Base-by-base conservation (phyloP, 768 basidiomycete genomes). In the Mycena chlorophos region DNA sequence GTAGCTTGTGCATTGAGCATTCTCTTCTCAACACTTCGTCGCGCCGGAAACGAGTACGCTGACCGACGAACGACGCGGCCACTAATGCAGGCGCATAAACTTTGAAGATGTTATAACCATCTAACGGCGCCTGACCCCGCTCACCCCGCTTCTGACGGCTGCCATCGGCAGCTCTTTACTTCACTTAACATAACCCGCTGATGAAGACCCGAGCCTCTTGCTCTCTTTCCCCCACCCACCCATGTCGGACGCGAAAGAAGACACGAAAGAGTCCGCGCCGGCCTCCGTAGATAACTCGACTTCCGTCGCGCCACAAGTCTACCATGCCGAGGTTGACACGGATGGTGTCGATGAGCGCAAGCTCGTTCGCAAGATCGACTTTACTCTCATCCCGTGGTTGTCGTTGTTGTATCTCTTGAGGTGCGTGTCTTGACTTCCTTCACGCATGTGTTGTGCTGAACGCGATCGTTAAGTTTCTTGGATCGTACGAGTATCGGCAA, bases 401-500 rank as follows among this genome's bases (percentile, higher is more conserved):
- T 85, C 88, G 4, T 78, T 94, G 51, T 69, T 93, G 62, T 91
- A 91, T 69, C 74, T 91, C 31, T 74, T 92, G 34, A 86, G 85
- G 61, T 91, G 90, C 75, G 69, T 85, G 51, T 81, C 57, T 81
- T 78, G 53, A 78, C 82, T n/a, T n/a, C n/a, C n/a, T n/a, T n/a
- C n/a, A n/a, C n/a, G n/a, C n/a, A n/a, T n/a, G n/a, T n/a, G n/a
- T n/a, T n/a, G n/a, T n/a, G n/a, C n/a, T n/a, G n/a, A n/a, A n/a
- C n/a, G n/a, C n/a, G n/a, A n/a, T n/a, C n/a, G n/a, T n/a, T 5
- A 42, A 46, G 45, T 66, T 62, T 45, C 28, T 64, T 73, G 40
- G 78, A 79, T 65, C 76, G 78, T 49, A 79, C 77, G 2, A 78
- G 77, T 55, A 78, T 80, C 57, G 78, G 78, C 71, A 80, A 80